Conservation (phyloP, 306 rosid species). For the Cucumis hystrix region DNA sequence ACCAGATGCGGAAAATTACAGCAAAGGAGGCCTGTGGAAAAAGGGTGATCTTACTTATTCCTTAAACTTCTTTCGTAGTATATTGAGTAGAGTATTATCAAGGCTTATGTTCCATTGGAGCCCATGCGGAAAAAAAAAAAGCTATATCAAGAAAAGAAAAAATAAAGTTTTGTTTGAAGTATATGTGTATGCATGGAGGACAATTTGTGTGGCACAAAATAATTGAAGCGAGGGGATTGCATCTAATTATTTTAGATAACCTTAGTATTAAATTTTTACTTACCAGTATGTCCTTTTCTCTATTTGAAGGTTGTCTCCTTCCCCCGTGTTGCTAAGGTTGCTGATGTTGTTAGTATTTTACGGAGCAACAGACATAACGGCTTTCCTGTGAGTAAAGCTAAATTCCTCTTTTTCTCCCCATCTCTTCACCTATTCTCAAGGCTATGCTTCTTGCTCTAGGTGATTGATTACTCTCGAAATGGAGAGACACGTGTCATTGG, state of each 20-base stretch:
- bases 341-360: conserved; percentile 71
- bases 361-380: conserved; percentile 83
- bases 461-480: conserved; percentile 77
- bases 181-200: not conserved
- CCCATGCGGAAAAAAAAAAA: not conserved
- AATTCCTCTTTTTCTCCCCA: not conserved
- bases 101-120: not conserved
- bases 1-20: conserved; percentile 86
- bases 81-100: not conserved
- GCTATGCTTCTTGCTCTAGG: conserved; percentile 36
- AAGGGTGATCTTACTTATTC: conserved; percentile 41
- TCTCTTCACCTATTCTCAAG: conserved; percentile 5
- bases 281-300: not conserved
- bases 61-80: not conserved
- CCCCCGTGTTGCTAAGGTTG: conserved; percentile 89
- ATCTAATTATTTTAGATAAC: not conserved
- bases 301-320: conserved; percentile 64
- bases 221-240: not conserved
- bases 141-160: not conserved
- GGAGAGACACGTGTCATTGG: conserved; percentile 87
- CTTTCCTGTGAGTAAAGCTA: conserved; percentile 69
- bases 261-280: not conserved
- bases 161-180: not conserved
- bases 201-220: not conserved
- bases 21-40: conserved; percentile 86